A percentile compares a stretch with the other conserved stretches of the same genome.
Conservation (phyloP, 306 rosid genomes). For the Delonix regia region DNA sequence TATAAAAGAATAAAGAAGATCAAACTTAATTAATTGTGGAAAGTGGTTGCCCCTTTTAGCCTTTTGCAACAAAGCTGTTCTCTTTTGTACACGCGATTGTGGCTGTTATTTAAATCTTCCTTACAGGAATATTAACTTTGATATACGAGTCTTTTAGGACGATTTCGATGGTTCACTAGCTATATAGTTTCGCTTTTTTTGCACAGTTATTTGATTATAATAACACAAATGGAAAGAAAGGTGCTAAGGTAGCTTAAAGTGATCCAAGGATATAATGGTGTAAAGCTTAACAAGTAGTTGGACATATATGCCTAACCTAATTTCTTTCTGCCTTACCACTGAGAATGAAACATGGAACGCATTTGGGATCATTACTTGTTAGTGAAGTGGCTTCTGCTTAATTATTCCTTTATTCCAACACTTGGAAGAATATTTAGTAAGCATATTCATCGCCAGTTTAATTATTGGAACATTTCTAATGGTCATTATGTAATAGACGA, state of each 20-base stretch:
- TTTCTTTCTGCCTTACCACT: conserved; percentile 38
- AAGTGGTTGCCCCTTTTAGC: conserved; percentile 63
- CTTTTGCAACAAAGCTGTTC: conserved; percentile 34
- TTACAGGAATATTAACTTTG: conserved; percentile 27
- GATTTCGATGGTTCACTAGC: conserved; percentile 36
- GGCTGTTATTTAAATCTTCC: conserved; percentile 45
- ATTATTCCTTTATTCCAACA: conserved; percentile 24
- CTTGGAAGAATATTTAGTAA: conserved; percentile 10
- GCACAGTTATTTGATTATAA: not conserved
- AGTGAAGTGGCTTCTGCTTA: conserved; percentile 9
- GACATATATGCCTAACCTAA: conserved; percentile 28
- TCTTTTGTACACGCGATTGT: conserved; percentile 42
- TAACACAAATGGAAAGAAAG: conserved; percentile 19
- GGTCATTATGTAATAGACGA: not conserved
- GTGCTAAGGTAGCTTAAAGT: not conserved
- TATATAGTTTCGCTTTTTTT: conserved; percentile 24
- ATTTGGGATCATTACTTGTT: conserved; percentile 30
- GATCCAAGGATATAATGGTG: conserved; percentile 17
- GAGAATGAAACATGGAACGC: conserved; percentile 46
- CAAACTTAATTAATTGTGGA: conserved; percentile 41
- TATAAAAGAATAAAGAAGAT: conserved; percentile 24
- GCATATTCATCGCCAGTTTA: conserved; percentile 17
- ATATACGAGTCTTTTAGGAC: conserved; percentile 48
- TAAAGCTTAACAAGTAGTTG: conserved; percentile 27
- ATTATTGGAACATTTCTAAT: conserved; percentile 12